These are phyloP conservation scores for Dendrobium officinale DNA, from an alignment of 106 monocot genomes.

Conservation along the genomic window DNA sequence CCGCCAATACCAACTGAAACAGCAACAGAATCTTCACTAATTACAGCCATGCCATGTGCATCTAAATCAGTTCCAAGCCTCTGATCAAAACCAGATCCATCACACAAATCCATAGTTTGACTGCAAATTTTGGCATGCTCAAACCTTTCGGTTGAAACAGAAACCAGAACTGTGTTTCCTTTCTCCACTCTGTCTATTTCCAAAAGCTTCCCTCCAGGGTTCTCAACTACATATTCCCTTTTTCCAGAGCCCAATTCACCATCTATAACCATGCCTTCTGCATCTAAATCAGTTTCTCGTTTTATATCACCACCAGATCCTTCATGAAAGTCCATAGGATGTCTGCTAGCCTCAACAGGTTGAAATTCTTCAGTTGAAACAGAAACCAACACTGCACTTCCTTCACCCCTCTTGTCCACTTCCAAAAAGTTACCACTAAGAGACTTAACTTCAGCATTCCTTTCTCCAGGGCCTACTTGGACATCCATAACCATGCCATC, in stretches of 20 bases:
- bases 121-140: neutral
- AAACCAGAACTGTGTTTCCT: neutral
- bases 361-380: neutral
- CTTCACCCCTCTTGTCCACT: neutral
- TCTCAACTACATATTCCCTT: neutral
- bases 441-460: neutral
- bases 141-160: neutral
- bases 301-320: neutral
- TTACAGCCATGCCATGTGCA: neutral
- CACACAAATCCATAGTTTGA: neutral
- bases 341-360: neutral
- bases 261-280: conserved; percentile 1
- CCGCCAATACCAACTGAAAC: neutral
- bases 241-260: neutral
- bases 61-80: neutral
- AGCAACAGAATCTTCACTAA: neutral
- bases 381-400: neutral
- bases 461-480: neutral
- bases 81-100: neutral
- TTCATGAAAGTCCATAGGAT: neutral
- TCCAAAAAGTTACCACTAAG: neutral
- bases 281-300: neutral
- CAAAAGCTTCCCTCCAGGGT: neutral
- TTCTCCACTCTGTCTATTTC: neutral
- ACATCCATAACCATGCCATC: neutral